Percentiles rank a stretch among this genome's conserved stretches.
Evolutionary conservation across 2,329 filamentous ascomycete species (phyloP).

Genomic region (Escovopsis sp.): DNA sequence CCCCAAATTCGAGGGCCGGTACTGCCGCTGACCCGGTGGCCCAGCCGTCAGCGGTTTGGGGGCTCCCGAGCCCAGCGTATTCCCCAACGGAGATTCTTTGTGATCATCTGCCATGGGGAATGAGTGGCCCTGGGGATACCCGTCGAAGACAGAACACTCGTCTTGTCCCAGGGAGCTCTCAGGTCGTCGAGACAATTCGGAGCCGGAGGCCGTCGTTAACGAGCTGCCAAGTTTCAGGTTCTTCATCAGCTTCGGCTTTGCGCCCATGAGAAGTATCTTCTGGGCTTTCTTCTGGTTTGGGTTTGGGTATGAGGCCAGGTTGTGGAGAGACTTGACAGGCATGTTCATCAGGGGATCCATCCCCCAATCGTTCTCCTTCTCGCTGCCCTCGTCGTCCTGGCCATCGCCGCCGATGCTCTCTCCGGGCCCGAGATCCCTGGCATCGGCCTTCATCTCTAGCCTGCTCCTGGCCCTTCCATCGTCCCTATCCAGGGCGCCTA

Average conservation of each 20-base stretch:
- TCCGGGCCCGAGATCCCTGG: no score
- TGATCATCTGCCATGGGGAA: no score
- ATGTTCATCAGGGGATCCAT: constrained; percentile 22
- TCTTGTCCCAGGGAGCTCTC: constrained; percentile 4
- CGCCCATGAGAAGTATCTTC: constrained; percentile 25
- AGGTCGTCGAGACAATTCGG: neutral
- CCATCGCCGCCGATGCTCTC: neutral
- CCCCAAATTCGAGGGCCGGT: constrained; percentile 29
- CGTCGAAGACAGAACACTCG: neutral
- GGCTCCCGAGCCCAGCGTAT: constrained; percentile 21
- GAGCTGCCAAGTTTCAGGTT: constrained; percentile 1
- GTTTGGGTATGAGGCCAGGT: constrained; percentile 41
- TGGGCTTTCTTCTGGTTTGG: constrained; percentile 38
- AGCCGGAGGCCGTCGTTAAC: neutral
- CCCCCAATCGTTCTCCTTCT: constrained; percentile 14
- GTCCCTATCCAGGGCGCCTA: no score
- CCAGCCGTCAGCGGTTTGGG: constrained; percentile 40
- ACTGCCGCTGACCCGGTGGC: constrained; percentile 38
- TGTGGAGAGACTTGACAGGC: constrained; percentile 34
- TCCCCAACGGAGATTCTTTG: no score
- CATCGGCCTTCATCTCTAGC: no score
- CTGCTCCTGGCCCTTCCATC: no score
- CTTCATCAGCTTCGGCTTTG: constrained; percentile 9
- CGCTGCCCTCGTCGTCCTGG: constrained; percentile 12
- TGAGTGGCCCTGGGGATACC: no score